phyloP scores from a whole-genome alignment of 139 green algal genomes.

The Chlamydomonas eustigma region DNA sequence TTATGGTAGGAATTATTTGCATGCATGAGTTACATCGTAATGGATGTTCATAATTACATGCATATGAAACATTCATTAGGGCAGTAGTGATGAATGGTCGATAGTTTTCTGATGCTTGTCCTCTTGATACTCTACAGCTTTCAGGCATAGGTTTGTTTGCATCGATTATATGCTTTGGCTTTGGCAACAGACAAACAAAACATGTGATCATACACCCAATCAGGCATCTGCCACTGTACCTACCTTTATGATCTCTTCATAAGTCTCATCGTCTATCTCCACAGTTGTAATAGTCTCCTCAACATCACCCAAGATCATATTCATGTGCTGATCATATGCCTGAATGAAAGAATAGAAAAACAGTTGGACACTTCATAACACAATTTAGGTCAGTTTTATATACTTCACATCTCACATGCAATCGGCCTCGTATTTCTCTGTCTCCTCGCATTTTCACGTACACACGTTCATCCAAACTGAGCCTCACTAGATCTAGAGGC shows the following conservation, averaged over 20 bases:
- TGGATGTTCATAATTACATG: no score
- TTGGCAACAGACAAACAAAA: no score
- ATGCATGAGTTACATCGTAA: no score
- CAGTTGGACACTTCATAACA: not conserved
- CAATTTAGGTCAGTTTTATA: not conserved
- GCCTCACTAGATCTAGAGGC: constrained; percentile 90
- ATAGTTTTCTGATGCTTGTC: no score
- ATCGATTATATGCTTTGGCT: no score
- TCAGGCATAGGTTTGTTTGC: no score
- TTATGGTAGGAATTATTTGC: no score
- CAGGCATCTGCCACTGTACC: not conserved
- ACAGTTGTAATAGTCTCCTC: constrained; percentile 94
- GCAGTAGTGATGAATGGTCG: no score
- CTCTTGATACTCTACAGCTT: no score
- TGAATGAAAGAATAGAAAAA: constrained; percentile 34
- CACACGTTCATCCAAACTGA: constrained; percentile 90
- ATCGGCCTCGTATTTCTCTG: constrained; percentile 85
- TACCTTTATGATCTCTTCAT: constrained; percentile 98
- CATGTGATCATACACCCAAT: not conserved
- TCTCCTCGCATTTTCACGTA: constrained; percentile 95
- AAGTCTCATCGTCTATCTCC: constrained; percentile 98
- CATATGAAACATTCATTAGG: no score
- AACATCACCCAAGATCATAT: constrained; percentile 98
- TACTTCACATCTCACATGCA: constrained; percentile 76
- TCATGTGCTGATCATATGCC: constrained; percentile 99